phyloP scores from a whole-genome alignment of 768 basidiomycete species.

The Pholiota molesta region DNA sequence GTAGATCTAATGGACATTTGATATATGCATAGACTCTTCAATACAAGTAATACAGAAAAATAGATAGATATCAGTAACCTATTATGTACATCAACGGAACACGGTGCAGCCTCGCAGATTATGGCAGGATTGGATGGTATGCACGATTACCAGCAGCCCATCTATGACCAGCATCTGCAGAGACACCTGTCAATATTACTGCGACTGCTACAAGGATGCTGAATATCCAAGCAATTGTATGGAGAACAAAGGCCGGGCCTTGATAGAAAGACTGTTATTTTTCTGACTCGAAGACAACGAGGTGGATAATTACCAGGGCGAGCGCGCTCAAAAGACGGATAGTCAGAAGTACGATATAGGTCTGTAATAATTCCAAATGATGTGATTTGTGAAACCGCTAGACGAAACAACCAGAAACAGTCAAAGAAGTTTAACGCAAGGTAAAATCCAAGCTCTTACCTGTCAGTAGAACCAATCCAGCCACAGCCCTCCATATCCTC shows the following conservation, averaged over 20 bases:
- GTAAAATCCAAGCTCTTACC: constrained; percentile 37
- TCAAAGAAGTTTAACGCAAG: neutral
- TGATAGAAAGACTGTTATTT: neutral
- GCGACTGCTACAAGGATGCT: constrained; percentile 54
- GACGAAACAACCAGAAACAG: neutral
- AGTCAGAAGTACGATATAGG: constrained; percentile 48
- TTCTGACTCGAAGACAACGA: neutral
- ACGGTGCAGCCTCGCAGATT: neutral
- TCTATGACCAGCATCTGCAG: constrained; percentile 59
- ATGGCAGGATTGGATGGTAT: constrained; percentile 46
- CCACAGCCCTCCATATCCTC: constrained; percentile 77
- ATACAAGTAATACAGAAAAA: neutral
- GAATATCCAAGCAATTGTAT: constrained; percentile 61
- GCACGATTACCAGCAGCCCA: constrained; percentile 83
- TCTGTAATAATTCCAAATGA: constrained; percentile 70
- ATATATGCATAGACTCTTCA: neutral
- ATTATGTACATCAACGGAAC: neutral
- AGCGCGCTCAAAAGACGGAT: constrained; percentile 57
- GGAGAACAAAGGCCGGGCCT: constrained; percentile 67
- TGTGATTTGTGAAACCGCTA: constrained; percentile 62
- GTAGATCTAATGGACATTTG: constrained; percentile 12
- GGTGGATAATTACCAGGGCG: constrained; percentile 51
- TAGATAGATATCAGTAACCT: neutral
- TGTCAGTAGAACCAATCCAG: constrained; percentile 63
- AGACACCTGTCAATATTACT: constrained; percentile 64